Conservation (phyloP, 2,329 filamentous ascomycete species). For the Periconia sp. region DNA sequence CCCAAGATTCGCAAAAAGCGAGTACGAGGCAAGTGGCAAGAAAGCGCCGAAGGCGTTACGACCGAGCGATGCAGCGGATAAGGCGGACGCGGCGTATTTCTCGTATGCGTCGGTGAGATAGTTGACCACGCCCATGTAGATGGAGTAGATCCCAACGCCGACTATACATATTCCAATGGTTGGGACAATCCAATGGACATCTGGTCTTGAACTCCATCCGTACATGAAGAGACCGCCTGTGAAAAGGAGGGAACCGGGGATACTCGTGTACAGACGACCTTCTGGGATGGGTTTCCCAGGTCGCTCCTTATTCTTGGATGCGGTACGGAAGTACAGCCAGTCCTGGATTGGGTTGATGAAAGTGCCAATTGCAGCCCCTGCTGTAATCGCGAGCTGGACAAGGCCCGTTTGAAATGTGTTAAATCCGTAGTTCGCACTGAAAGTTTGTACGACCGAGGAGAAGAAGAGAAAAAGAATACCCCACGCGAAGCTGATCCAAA, state of each 20-base stretch:
- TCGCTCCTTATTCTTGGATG: slow-evolving; percentile 36
- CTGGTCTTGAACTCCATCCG: slow-evolving; percentile 33
- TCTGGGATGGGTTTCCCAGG: slow-evolving; percentile 48
- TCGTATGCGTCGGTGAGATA: slow-evolving; percentile 53
- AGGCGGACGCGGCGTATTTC: slow-evolving; percentile 50
- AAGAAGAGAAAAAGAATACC: slow-evolving; percentile 49
- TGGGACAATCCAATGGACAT: slow-evolving; percentile 36
- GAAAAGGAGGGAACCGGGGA: slow-evolving; percentile 45
- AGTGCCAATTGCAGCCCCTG: slow-evolving; percentile 46
- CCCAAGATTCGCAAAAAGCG: slow-evolving; percentile 44
- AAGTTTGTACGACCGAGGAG: slow-evolving; percentile 44
- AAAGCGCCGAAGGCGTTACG: slow-evolving; percentile 51
- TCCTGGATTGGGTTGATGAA: slow-evolving; percentile 44
- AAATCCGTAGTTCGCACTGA: slow-evolving; percentile 42
- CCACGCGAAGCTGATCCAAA: slow-evolving; percentile 50
- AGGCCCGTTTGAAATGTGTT: slow-evolving; percentile 36
- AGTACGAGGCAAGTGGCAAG: slow-evolving; percentile 47
- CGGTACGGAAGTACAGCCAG: slow-evolving; percentile 30
- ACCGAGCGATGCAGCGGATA: slow-evolving; percentile 50
- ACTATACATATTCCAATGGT: slow-evolving; percentile 27
- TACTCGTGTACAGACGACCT: slow-evolving; percentile 46
- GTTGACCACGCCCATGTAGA: slow-evolving; percentile 53
- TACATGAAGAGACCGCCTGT: slow-evolving; percentile 32
- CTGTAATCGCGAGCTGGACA: slow-evolving; percentile 47
- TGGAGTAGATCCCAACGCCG: slow-evolving; percentile 35